A percentile compares a stretch with the other conserved stretches of the same genome.
Evolutionary conservation across 139 green algal species (phyloP).

Genomic region (Spirogloea muscicola): DNA sequence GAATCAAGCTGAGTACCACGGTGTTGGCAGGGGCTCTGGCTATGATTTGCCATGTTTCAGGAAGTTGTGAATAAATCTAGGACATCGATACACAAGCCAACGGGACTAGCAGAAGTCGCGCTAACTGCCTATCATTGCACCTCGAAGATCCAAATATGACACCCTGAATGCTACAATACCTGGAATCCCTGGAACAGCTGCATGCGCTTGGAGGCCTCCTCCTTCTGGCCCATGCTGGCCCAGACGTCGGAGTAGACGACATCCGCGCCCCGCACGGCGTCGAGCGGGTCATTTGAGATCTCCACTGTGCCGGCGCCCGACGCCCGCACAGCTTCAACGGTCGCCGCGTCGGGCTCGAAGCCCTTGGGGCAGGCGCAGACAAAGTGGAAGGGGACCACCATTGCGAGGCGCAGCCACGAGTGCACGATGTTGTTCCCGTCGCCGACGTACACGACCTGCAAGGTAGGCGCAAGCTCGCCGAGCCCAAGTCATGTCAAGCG

Average conservation of each 20-base stretch:
- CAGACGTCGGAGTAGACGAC: slow-evolving; percentile 98
- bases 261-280: slow-evolving; percentile 85
- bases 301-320: slow-evolving; percentile 57
- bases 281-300: slow-evolving; percentile 64
- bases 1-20: too few species aligned
- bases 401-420: slow-evolving; percentile 87
- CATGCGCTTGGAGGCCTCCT: slow-evolving; percentile 75
- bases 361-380: slow-evolving; percentile 84
- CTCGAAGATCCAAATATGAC: too few species aligned
- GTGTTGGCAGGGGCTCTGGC: too few species aligned
- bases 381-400: slow-evolving; percentile 84
- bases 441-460: slow-evolving; percentile 81
- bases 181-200: slow-evolving; percentile 83
- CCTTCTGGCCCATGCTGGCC: slow-evolving; percentile 98
- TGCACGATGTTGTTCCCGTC: slow-evolving; percentile 99
- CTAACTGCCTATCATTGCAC: too few species aligned
- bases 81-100: too few species aligned
- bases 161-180: too few species aligned
- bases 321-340: slow-evolving; percentile 60
- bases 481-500: neutral
- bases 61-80: too few species aligned
- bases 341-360: slow-evolving; percentile 81
- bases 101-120: too few species aligned
- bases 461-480: too few species aligned
- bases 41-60: too few species aligned